phyloP scores from a whole-genome alignment of 306 rosid genomes.

The Pterocarpus macrocarpus region DNA sequence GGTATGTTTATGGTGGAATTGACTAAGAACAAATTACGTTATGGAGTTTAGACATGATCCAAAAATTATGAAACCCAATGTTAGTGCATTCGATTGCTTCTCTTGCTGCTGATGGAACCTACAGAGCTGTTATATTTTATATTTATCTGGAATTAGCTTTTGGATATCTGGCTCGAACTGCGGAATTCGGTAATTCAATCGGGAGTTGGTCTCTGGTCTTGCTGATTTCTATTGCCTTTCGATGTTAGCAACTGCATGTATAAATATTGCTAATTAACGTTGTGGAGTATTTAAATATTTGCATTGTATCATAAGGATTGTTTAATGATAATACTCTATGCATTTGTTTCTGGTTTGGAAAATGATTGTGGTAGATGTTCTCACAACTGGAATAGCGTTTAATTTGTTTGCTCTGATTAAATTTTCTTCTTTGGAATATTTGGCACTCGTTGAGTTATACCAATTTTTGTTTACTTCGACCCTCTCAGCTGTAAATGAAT shows the following conservation, averaged over 20 bases:
- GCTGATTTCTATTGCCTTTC: constrained; percentile 48
- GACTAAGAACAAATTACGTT: constrained; percentile 40
- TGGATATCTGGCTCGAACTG: constrained; percentile 38
- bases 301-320: constrained; percentile 29
- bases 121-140: constrained; percentile 30
- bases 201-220: constrained; percentile 42
- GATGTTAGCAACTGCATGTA: constrained; percentile 22
- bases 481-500: background rate
- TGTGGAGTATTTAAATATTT: constrained; percentile 34
- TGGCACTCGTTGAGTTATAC: background rate
- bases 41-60: constrained; percentile 36
- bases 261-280: background rate
- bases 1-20: constrained; percentile 42
- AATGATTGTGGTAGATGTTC: background rate
- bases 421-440: background rate
- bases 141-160: constrained; percentile 35
- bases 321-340: constrained; percentile 13
- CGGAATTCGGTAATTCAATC: constrained; percentile 22
- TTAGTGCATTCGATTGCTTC: constrained; percentile 27
- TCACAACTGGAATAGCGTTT: background rate
- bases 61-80: constrained; percentile 37
- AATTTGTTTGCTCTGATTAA: background rate
- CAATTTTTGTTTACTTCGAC: background rate
- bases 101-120: constrained; percentile 39
- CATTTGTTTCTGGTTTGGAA: background rate